These are phyloP conservation scores for Ophiostoma novo-ulmi DNA, from an alignment of 2,329 filamentous ascomycete genomes.

Conservation along the genomic window DNA sequence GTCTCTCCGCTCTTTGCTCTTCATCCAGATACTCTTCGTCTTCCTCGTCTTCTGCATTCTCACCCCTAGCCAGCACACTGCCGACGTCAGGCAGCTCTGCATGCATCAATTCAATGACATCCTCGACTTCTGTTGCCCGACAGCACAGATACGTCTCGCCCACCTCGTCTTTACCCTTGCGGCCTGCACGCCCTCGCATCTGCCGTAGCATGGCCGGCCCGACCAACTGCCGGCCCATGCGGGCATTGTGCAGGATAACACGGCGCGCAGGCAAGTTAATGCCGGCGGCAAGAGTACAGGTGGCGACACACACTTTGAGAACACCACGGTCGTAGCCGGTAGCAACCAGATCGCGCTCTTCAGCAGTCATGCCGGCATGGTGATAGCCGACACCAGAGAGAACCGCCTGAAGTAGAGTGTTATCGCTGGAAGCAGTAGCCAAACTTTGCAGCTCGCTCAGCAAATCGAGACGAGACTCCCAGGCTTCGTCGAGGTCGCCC, in stretches of 20 bases:
- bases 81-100: slow-evolving; percentile 65
- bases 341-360: slow-evolving; percentile 68
- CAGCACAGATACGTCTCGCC: slow-evolving; percentile 76
- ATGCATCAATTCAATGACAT: slow-evolving; percentile 64
- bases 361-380: slow-evolving; percentile 63
- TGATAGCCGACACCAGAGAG: slow-evolving; percentile 68
- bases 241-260: slow-evolving; percentile 69
- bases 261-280: slow-evolving; percentile 70
- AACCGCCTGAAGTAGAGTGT: slow-evolving; percentile 59
- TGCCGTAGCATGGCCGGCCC: slow-evolving; percentile 74
- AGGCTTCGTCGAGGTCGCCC: slow-evolving; percentile 32
- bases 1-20: neutral
- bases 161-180: slow-evolving; percentile 71
- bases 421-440: slow-evolving; percentile 46
- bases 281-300: slow-evolving; percentile 75
- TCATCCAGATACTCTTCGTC: slow-evolving; percentile 40
- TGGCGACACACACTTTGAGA: slow-evolving; percentile 67
- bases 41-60: neutral
- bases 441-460: slow-evolving; percentile 59
- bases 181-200: slow-evolving; percentile 72
- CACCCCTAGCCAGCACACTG: slow-evolving; percentile 33
- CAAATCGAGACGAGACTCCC: slow-evolving; percentile 58
- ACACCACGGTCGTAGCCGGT: slow-evolving; percentile 64
- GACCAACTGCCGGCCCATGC: slow-evolving; percentile 72
- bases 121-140: slow-evolving; percentile 61